Base-by-base conservation (phyloP, 2,329 filamentous ascomycete species). In the Graphiopsis chlorocephala region DNA sequence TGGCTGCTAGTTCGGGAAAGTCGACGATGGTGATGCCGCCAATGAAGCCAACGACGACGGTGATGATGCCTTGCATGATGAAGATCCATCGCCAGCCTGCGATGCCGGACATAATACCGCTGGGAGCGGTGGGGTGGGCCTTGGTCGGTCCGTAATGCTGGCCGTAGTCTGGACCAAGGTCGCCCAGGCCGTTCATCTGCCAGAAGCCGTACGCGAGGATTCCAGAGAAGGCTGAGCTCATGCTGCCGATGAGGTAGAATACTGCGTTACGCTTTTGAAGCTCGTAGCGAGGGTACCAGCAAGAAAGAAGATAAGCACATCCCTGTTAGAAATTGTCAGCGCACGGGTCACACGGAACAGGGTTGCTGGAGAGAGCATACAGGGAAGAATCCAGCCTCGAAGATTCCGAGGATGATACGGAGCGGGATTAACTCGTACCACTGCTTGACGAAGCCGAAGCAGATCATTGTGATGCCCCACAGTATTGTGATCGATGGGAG, bases 251-350 rank as follows among this genome's bases (percentile, higher is more conserved):
- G 42, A 82, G 73, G 68, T 84, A 84, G 74, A 84, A 85, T 17
- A 80, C 70, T 0, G 79, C 75, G 68, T 78, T 78, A 28, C 79
- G 74, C 68, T 75, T 78, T 72, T 70, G 72, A 1, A 78, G 69
- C 52, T 78, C 77, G 68, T 75, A 77, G 3, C 74, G 72, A 11
- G 74, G 73, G 31, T 64, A 74, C 73, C 73, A 92, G 45, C 88
- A 90, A 65, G 85, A 88, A n/a, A 92, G 82, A 7, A 92, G 79
- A 71, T 91, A 92, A 0, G 90, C 87, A 60, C 85, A 88, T 60
- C 72, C 73, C 60, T 62, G n/a, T 5, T 1, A 25, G 15, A 2
- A 2, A 25, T 47, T n/a, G 38, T 60, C 10, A 60, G 57, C 17
- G 11, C 72, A 67, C 74, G 2, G 14, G 23, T 11, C 17, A 14